These are phyloP conservation scores for Pelargonium citronellum DNA, from an alignment of 441 rosid genomes.

Conservation along the genomic window DNA sequence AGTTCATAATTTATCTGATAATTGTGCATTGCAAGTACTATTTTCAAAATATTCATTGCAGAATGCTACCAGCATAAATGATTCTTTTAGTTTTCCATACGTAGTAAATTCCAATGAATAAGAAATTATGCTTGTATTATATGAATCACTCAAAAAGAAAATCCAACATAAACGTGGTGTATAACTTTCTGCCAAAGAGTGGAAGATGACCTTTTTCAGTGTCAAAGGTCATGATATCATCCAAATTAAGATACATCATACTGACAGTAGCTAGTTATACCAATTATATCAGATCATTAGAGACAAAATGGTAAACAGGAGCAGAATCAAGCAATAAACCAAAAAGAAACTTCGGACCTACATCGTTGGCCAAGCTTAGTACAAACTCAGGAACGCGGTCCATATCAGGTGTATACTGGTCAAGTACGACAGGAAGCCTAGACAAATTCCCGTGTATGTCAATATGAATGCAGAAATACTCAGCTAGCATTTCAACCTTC, in stretches of 20 bases:
- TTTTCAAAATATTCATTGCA: no score
- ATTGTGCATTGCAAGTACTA: conserved; percentile 2
- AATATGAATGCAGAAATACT: conserved; percentile 67
- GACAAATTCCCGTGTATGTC: conserved; percentile 60
- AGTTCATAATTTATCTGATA: neutral
- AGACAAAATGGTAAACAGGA: neutral
- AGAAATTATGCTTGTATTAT: no score
- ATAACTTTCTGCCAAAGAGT: no score
- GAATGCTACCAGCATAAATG: no score
- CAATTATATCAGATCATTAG: neutral
- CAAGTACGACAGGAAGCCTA: conserved; percentile 86
- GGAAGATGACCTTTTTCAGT: neutral
- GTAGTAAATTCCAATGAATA: no score
- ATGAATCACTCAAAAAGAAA: no score
- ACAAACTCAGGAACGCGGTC: conserved; percentile 86
- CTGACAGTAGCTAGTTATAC: neutral
- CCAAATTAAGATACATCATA: neutral
- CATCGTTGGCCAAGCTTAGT: conserved; percentile 91
- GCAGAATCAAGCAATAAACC: conserved; percentile 6
- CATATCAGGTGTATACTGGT: conserved; percentile 92
- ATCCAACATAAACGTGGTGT: no score
- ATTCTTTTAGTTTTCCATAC: no score
- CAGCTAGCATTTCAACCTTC: conserved; percentile 71
- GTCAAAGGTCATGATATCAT: neutral
- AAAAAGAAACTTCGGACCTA: conserved; percentile 34